Evolutionary conservation across 2,329 filamentous ascomycete species (phyloP).

Genomic region (Cytospora schulzeri): DNA sequence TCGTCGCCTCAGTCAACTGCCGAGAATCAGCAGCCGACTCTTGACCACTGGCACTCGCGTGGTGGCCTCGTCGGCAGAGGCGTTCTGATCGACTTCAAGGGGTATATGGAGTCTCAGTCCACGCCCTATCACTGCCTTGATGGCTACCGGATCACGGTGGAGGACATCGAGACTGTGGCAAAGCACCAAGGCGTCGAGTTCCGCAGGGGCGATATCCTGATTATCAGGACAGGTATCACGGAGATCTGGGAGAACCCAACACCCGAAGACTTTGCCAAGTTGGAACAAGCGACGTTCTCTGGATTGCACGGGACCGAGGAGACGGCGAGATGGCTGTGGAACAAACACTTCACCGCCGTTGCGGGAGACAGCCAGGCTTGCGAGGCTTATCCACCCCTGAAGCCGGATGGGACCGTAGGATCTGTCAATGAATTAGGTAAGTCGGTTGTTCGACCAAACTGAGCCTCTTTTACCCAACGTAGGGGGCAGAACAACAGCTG

Average conservation of each 20-base stretch:
- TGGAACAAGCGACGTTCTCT: conserved; percentile 35
- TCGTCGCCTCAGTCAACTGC: conserved; percentile 32
- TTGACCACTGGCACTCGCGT: conserved; percentile 36
- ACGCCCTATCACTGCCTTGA: conserved; percentile 19
- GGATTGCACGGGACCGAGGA: conserved; percentile 51
- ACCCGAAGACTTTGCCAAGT: conserved; percentile 39
- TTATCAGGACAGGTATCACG: conserved; percentile 42
- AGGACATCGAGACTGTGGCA: conserved; percentile 39
- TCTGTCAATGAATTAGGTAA: conserved; percentile 42
- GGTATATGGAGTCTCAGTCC: conserved; percentile 9
- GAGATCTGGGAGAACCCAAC: conserved; percentile 44
- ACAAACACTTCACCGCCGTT: conserved; percentile 68
- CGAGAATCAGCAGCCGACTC: conserved; percentile 41
- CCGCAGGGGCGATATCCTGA: conserved; percentile 42
- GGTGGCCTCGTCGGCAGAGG: conserved; percentile 48
- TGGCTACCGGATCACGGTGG: conserved; percentile 27
- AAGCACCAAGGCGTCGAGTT: conserved; percentile 39
- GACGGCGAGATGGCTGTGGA: conserved; percentile 67
- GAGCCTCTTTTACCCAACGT: too few species aligned
- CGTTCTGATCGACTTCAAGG: conserved; percentile 48
- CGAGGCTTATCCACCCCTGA: conserved; percentile 62
- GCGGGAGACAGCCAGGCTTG: conserved; percentile 65
- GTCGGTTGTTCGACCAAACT: conserved; percentile 20
- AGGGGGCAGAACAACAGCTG: background rate
- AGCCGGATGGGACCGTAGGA: conserved; percentile 42